Conservation (phyloP, 2,329 filamentous ascomycete species). For the Didymella arachidicola region DNA sequence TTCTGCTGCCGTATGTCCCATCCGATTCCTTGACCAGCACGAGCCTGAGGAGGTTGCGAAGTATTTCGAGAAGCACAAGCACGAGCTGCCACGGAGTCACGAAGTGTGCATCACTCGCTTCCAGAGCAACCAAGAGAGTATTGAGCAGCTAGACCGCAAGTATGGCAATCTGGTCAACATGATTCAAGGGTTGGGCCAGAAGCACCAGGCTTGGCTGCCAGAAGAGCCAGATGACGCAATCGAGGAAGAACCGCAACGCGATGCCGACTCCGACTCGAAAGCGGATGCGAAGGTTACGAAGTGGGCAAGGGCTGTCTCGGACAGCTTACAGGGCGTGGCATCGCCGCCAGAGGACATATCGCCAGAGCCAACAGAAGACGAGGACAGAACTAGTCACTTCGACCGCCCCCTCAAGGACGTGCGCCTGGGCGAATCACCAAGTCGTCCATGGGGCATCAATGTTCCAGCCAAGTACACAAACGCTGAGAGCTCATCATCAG, state of each 20-base stretch:
- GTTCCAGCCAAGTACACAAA: slow-evolving; percentile 68
- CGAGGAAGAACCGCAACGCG: slow-evolving; percentile 56
- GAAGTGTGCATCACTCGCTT: slow-evolving; percentile 91
- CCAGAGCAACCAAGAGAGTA: slow-evolving; percentile 83
- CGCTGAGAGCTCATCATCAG: slow-evolving; percentile 49
- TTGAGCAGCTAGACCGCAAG: slow-evolving; percentile 89
- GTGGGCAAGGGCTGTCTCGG: slow-evolving; percentile 82
- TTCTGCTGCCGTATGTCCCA: slow-evolving; percentile 77
- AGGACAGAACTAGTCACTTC: slow-evolving; percentile 76
- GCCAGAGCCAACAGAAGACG: slow-evolving; percentile 55
- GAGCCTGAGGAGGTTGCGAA: slow-evolving; percentile 91
- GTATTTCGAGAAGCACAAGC: slow-evolving; percentile 95
- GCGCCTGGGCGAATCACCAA: slow-evolving; percentile 91
- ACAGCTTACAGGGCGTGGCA: slow-evolving; percentile 56
- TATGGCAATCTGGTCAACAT: slow-evolving; percentile 92
- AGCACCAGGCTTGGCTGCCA: slow-evolving; percentile 87
- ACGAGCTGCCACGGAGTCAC: slow-evolving; percentile 91
- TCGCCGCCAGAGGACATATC: slow-evolving; percentile 49
- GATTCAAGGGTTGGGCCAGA: slow-evolving; percentile 87
- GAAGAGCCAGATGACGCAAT: slow-evolving; percentile 58
- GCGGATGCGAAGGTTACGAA: slow-evolving; percentile 79
- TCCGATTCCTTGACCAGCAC: slow-evolving; percentile 90
- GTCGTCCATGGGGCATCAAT: slow-evolving; percentile 89
- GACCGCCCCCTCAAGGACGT: slow-evolving; percentile 87
- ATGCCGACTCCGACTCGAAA: slow-evolving; percentile 54